These are phyloP conservation scores for Sclerotinia minor DNA, from an alignment of 2,329 filamentous ascomycete species.

Conservation along the genomic window DNA sequence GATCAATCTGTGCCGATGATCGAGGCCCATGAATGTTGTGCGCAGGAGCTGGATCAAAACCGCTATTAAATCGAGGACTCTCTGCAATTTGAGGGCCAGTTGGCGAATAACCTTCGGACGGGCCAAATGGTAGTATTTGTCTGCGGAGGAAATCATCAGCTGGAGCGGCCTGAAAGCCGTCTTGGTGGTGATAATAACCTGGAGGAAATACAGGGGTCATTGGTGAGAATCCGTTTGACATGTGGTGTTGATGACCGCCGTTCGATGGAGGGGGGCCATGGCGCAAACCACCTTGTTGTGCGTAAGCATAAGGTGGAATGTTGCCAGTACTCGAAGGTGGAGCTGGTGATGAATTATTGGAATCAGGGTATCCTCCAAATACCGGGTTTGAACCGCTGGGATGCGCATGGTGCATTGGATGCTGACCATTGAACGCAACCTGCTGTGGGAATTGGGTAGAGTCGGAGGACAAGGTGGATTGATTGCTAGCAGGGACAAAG, in stretches of 20 bases:
- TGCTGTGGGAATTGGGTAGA: slow-evolving; percentile 30
- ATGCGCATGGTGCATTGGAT: slow-evolving; percentile 52
- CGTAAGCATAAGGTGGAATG: slow-evolving; percentile 40
- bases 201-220: slow-evolving; percentile 35
- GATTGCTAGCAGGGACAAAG: slow-evolving; percentile 45
- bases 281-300: slow-evolving; percentile 27
- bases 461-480: slow-evolving; percentile 28
- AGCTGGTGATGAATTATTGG: slow-evolving; percentile 59
- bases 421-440: slow-evolving; percentile 34
- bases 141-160: slow-evolving; percentile 34
- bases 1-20: slow-evolving; percentile 52
- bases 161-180: slow-evolving; percentile 32
- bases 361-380: slow-evolving; percentile 56
- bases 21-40: slow-evolving; percentile 65
- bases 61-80: slow-evolving; percentile 27
- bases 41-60: slow-evolving; percentile 56
- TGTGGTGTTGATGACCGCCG: slow-evolving; percentile 35
- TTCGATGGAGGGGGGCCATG: slow-evolving; percentile 35
- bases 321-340: slow-evolving; percentile 52
- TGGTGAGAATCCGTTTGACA: slow-evolving; percentile 37
- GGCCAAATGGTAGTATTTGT: slow-evolving; percentile 39
- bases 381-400: slow-evolving; percentile 57
- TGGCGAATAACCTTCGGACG: slow-evolving; percentile 43
- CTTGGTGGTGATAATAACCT: slow-evolving; percentile 34
- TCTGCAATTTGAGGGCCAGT: slow-evolving; percentile 34